These are phyloP conservation scores for Ascochyta koolunga DNA, from an alignment of 2,329 filamentous ascomycete genomes.

Conservation along the genomic window DNA sequence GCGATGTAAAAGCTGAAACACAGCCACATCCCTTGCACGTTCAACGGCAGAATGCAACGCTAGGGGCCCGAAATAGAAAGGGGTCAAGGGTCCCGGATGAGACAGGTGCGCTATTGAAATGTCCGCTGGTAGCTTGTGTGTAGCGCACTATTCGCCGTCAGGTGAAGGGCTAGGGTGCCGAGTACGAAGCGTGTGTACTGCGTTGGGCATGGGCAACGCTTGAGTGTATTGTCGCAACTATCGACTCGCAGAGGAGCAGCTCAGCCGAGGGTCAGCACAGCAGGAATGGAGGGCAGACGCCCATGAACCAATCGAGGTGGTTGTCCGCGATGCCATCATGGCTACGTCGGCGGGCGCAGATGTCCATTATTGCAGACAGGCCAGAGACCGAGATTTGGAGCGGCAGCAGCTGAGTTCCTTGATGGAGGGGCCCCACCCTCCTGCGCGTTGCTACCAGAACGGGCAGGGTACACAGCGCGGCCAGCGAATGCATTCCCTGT, in stretches of 20 bases:
- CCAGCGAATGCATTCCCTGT: conserved; percentile 12
- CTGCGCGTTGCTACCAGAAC: neutral
- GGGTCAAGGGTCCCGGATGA: conserved; percentile 4
- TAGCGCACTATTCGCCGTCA: conserved; percentile 1
- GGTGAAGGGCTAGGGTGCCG: conserved; percentile 14
- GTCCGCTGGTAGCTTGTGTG: conserved; percentile 6
- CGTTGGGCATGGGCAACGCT: conserved; percentile 4
- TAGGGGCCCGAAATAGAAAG: conserved; percentile 10
- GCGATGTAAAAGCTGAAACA: neutral
- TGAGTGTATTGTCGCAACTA: conserved; percentile 7
- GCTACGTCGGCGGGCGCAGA: conserved; percentile 12
- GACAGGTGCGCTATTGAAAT: conserved; percentile 13
- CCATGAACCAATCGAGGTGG: conserved; percentile 5
- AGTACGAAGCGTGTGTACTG: conserved; percentile 16
- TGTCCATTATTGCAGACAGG: neutral
- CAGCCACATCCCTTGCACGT: conserved; percentile 16
- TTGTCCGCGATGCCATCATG: conserved; percentile 14
- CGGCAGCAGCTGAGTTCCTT: conserved; percentile 1
- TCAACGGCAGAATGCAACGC: conserved; percentile 3
- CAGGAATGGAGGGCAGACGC: conserved; percentile 1
- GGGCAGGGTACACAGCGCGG: conserved; percentile 2
- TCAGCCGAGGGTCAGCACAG: no score
- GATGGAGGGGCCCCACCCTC: conserved; percentile 7
- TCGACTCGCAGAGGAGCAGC: conserved; percentile 10
- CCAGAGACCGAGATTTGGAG: conserved; percentile 14